Evolutionary conservation across 306 rosid species (phyloP).

Genomic region (Cucurbita pepo): DNA sequence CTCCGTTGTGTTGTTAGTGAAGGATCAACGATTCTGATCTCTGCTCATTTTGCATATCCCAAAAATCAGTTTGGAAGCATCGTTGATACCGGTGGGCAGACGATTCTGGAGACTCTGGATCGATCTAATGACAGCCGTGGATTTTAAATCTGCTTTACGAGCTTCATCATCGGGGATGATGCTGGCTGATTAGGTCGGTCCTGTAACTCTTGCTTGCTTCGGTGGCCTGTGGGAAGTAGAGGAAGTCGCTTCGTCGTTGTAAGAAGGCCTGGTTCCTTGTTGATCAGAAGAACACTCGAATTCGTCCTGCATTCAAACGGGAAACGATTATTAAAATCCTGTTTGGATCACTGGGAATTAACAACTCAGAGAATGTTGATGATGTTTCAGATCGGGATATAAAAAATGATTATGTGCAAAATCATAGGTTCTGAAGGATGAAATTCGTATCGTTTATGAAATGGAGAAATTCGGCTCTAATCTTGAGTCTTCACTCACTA

Average conservation of each 20-base stretch:
- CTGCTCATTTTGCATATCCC: constrained; percentile 24
- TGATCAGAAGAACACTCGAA: not conserved
- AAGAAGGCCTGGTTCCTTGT: not conserved
- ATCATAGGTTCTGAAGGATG: not conserved
- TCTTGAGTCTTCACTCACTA: not conserved
- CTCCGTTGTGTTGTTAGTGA: constrained; percentile 6
- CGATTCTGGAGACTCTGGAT: constrained; percentile 14
- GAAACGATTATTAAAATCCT: not conserved
- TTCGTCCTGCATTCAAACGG: constrained; percentile 16
- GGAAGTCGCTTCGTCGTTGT: constrained; percentile 14
- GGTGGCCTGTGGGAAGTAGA: constrained; percentile 6
- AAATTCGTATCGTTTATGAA: not conserved
- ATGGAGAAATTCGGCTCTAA: not conserved
- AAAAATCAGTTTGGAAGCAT: constrained; percentile 16
- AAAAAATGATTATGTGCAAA: not conserved
- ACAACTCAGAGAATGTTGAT: not conserved
- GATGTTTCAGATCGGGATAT: not conserved
- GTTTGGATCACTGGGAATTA: constrained; percentile 5
- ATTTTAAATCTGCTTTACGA: constrained; percentile 2
- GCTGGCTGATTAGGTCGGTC: not conserved
- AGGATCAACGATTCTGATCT: constrained; percentile 9
- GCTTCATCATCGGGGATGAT: not conserved
- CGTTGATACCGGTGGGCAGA: not conserved
- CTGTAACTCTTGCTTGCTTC: constrained; percentile 14
- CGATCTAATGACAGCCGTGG: constrained; percentile 17